Evolutionary conservation across 371 early-diverging fungal species (phyloP).

Genomic region (Entomophthora muscae): DNA sequence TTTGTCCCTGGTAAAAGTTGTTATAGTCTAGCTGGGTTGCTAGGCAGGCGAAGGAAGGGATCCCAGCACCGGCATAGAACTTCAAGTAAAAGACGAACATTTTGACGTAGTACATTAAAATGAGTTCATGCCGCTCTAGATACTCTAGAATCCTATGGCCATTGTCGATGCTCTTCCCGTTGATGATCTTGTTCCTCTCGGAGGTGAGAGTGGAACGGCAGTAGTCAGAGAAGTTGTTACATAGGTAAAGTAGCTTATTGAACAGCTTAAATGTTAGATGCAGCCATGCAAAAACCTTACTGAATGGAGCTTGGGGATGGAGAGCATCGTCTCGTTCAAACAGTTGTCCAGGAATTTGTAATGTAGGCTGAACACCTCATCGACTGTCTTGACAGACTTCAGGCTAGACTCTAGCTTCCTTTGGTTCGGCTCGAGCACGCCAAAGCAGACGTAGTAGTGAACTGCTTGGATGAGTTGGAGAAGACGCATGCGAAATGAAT

Average conservation of each 20-base stretch:
- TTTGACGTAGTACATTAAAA: no score
- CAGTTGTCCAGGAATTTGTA: slow-evolving; percentile 71
- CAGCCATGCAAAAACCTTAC: slow-evolving; percentile 24
- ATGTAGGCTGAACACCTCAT: slow-evolving; percentile 65
- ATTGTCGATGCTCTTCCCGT: no score
- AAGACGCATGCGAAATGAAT: slow-evolving; percentile 56
- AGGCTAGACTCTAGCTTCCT: slow-evolving; percentile 35
- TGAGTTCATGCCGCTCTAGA: no score
- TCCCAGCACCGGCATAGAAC: no score
- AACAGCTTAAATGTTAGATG: background rate
- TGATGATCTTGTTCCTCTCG: no score
- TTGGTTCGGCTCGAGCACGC: slow-evolving; percentile 85
- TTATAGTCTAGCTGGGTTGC: no score
- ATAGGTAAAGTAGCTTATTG: background rate
- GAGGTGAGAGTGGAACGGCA: no score
- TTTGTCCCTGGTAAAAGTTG: no score
- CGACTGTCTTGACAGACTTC: slow-evolving; percentile 48
- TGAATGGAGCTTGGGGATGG: slow-evolving; percentile 53
- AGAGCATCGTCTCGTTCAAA: slow-evolving; percentile 79
- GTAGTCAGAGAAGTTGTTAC: background rate
- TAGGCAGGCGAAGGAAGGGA: no score
- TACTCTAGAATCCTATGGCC: no score
- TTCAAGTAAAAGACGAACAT: no score
- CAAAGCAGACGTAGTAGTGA: slow-evolving; percentile 63
- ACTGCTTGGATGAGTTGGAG: slow-evolving; percentile 73